Evolutionary conservation across 75 land plant species (phyloP).

Genomic region (Sequoiadendron giganteum): DNA sequence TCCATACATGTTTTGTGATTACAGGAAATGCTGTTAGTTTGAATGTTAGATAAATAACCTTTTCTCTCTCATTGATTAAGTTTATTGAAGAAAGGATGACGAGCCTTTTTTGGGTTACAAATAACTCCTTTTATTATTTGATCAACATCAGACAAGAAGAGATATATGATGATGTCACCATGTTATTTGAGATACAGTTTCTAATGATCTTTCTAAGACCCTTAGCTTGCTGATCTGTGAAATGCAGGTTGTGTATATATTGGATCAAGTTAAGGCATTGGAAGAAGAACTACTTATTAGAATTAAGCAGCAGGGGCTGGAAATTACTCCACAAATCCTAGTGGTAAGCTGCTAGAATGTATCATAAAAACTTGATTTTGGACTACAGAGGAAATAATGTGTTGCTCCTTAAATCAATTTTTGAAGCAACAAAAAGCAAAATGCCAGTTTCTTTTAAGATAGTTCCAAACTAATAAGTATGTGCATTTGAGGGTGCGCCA

Average conservation of each 20-base stretch:
- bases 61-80: background rate
- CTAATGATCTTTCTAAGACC: background rate
- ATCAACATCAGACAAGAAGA: background rate
- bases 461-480: background rate
- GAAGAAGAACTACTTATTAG: constrained; percentile 57
- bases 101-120: background rate
- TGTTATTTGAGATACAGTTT: background rate
- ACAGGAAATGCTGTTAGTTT: background rate
- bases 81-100: background rate
- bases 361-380: background rate
- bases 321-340: constrained; percentile 53
- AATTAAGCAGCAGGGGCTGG: constrained; percentile 58
- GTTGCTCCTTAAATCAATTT: background rate
- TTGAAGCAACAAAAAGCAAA: background rate
- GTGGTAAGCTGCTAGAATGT: constrained; percentile 41
- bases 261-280: constrained; percentile 77
- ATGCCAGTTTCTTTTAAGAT: background rate
- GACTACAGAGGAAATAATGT: background rate
- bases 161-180: background rate
- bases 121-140: background rate
- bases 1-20: background rate
- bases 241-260: constrained; percentile 63
- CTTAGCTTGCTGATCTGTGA: background rate
- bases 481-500: background rate
- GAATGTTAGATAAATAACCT: background rate